A percentile compares a stretch with the other conserved stretches of the same genome.
These are phyloP conservation scores for Gilbertella persicaria DNA, from an alignment of 371 early-diverging fungal genomes.

Conservation along the genomic window DNA sequence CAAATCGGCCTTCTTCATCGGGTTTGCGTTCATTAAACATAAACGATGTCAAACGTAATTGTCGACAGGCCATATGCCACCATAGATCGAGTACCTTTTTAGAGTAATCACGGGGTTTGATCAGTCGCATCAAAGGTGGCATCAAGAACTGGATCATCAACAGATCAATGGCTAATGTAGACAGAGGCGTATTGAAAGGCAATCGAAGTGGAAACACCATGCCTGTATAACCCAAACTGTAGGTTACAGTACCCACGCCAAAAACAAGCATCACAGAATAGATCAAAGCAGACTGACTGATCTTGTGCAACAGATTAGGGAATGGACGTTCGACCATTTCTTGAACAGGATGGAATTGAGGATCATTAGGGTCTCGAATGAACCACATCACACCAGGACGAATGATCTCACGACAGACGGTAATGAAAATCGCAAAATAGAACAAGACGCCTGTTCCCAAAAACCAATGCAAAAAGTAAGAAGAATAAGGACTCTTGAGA, in stretches of 20 bases:
- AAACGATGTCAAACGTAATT: conserved; percentile 80
- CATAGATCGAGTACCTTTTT: conserved; percentile 56
- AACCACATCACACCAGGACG: conserved; percentile 96
- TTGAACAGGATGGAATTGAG: conserved; percentile 88
- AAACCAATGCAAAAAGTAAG: conserved; percentile 87
- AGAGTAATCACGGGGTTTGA: conserved; percentile 59
- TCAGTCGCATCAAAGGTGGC: conserved; percentile 61
- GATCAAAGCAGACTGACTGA: conserved; percentile 77
- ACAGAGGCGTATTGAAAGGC: conserved; percentile 50
- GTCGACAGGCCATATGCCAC: conserved; percentile 68
- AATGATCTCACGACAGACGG: conserved; percentile 77
- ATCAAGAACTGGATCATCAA: conserved; percentile 74
- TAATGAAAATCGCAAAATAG: conserved; percentile 85
- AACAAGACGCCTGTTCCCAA: conserved; percentile 92
- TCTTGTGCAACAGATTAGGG: conserved; percentile 72
- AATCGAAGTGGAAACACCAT: conserved; percentile 55
- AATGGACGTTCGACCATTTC: conserved; percentile 86
- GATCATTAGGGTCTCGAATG: conserved; percentile 94
- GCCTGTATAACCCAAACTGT: conserved; percentile 35
- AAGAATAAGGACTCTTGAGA: conserved; percentile 66
- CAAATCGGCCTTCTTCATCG: conserved; percentile 55
- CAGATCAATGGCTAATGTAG: conserved; percentile 65
- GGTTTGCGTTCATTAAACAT: conserved; percentile 73
- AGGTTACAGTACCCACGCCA: conserved; percentile 66
- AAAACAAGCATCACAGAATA: conserved; percentile 74